These are phyloP conservation scores for Begonia loranthoides DNA, from an alignment of 306 rosid genomes.

Conservation along the genomic window DNA sequence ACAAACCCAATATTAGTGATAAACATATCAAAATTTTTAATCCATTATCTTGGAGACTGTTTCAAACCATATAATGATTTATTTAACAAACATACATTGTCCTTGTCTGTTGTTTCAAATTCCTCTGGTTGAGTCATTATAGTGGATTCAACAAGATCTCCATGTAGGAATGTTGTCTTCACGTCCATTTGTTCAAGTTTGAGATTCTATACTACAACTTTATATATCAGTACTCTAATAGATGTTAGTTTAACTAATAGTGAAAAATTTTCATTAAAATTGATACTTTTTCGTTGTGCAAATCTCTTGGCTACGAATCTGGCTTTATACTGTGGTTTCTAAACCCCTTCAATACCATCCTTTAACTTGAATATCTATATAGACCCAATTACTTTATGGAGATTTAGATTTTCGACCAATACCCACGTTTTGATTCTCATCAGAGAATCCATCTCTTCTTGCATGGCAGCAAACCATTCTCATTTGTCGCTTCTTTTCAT, in stretches of 20 bases:
- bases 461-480: neutral
- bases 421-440: neutral
- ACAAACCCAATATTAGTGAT: neutral
- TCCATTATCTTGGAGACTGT: neutral
- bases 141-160: no score
- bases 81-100: neutral
- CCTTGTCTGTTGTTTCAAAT: no score
- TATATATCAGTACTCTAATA: no score
- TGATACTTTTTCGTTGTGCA: no score
- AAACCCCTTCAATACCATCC: no score
- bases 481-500: no score
- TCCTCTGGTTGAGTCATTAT: no score
- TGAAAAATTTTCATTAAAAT: no score
- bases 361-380: no score
- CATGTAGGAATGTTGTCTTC: no score
- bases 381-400: neutral
- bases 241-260: no score
- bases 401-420: neutral
- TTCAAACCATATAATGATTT: neutral
- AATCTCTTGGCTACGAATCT: no score
- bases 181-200: neutral
- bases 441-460: neutral
- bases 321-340: neutral
- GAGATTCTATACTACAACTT: neutral
- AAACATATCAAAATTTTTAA: neutral